phyloP scores from a whole-genome alignment of 768 basidiomycete genomes.

The Pulveroboletus sp. region DNA sequence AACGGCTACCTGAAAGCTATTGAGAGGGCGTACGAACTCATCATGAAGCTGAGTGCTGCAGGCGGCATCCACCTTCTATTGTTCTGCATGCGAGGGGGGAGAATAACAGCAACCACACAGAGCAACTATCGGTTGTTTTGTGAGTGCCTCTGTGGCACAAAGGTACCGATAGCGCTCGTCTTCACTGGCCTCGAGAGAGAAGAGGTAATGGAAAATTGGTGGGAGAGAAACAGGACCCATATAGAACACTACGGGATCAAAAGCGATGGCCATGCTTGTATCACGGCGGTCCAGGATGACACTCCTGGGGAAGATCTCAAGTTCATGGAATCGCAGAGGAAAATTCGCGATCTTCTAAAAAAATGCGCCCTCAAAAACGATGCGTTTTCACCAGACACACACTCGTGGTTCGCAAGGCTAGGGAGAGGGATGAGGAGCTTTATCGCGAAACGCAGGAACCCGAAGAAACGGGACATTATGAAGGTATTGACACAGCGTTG shows the following conservation, averaged over 20 bases:
- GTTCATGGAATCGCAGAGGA: slow-evolving; percentile 19
- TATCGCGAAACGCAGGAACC: slow-evolving; percentile 8
- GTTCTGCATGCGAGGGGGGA: slow-evolving; percentile 38
- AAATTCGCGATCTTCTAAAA: slow-evolving; percentile 19
- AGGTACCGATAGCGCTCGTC: slow-evolving; percentile 37
- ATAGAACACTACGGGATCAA: slow-evolving; percentile 23
- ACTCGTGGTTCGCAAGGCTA: slow-evolving; percentile 16
- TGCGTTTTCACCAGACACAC: slow-evolving; percentile 11
- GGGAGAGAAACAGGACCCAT: slow-evolving; percentile 24
- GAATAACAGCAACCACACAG: slow-evolving; percentile 34
- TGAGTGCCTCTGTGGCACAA: slow-evolving; percentile 35
- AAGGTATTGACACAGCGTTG: slow-evolving; percentile 23
- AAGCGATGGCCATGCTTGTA: slow-evolving; percentile 29
- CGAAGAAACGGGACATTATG: slow-evolving; percentile 18
- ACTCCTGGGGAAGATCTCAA: slow-evolving; percentile 18
- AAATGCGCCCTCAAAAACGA: slow-evolving; percentile 11
- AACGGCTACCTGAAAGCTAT: slow-evolving; percentile 27
- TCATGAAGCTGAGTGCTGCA: slow-evolving; percentile 24
- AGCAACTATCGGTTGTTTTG: slow-evolving; percentile 40
- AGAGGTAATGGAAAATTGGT: slow-evolving; percentile 32
- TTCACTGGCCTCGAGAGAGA: slow-evolving; percentile 39
- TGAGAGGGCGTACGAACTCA: slow-evolving; percentile 30
- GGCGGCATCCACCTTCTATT: slow-evolving; percentile 42
- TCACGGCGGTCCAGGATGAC: slow-evolving; percentile 26
- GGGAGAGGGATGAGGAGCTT: slow-evolving; percentile 12